These are phyloP conservation scores for Xylariomycetidae sp. DNA, from an alignment of 2,329 filamentous ascomycete species.

Conservation along the genomic window DNA sequence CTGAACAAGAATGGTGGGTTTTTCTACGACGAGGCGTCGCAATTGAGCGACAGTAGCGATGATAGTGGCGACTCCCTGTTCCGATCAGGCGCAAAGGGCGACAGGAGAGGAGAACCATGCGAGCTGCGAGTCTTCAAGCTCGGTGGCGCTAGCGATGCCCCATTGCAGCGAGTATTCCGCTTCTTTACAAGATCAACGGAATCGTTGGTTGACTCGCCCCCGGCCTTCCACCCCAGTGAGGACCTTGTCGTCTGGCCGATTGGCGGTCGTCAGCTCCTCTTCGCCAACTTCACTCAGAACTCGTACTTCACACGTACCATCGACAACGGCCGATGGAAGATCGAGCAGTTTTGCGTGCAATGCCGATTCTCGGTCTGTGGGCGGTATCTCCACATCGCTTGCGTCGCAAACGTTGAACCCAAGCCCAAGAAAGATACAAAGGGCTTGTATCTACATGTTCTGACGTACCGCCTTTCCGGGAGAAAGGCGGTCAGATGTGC, in stretches of 20 bases:
- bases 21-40: too few species aligned
- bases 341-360: not conserved
- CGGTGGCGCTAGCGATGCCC: too few species aligned
- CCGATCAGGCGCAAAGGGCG: too few species aligned
- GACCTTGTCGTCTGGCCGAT: constrained; percentile 1
- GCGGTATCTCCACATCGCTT: constrained; percentile 1
- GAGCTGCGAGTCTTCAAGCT: too few species aligned
- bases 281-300: not conserved
- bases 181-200: too few species aligned
- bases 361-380: constrained; percentile 1
- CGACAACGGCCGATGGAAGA: not conserved
- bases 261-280: not conserved
- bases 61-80: too few species aligned
- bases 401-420: not conserved
- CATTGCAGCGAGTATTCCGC: too few species aligned
- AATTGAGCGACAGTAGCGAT: too few species aligned
- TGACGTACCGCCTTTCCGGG: not conserved
- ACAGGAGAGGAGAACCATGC: too few species aligned
- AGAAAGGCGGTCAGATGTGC: not conserved
- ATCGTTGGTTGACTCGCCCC: too few species aligned
- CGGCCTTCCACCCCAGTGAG: not conserved
- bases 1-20: too few species aligned
- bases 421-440: not conserved
- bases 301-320: not conserved
- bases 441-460: not conserved